Conservation (phyloP, 345 rosid species). For the Hibiscus syriacus region DNA sequence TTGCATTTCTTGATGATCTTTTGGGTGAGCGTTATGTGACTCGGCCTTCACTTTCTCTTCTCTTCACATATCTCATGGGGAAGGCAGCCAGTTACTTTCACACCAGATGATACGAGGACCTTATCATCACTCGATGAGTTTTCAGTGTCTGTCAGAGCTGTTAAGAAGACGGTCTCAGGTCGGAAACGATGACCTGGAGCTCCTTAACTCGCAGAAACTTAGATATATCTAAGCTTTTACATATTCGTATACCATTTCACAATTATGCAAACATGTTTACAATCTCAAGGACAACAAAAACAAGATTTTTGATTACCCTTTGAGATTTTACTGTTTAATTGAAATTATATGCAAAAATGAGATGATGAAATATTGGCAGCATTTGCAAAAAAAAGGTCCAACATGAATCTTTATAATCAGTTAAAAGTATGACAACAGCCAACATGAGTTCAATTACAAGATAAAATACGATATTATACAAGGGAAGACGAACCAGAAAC, state of each 20-base stretch:
- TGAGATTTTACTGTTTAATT: neutral
- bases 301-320: neutral
- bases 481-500: neutral
- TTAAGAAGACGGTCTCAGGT: conserved; percentile 88
- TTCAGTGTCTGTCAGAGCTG: conserved; percentile 90
- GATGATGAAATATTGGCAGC: too few species aligned
- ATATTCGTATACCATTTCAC: neutral
- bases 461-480: conserved; percentile 15
- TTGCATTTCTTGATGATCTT: conserved; percentile 81
- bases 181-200: conserved; percentile 36
- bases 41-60: conserved; percentile 62
- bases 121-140: conserved; percentile 41
- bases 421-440: too few species aligned
- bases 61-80: conserved; percentile 69
- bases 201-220: neutral
- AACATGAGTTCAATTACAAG: too few species aligned
- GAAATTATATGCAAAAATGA: too few species aligned
- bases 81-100: conserved; percentile 95
- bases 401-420: too few species aligned
- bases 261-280: neutral
- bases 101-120: conserved; percentile 42
- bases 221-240: neutral
- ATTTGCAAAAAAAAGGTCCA: too few species aligned
- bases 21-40: conserved; percentile 61
- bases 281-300: neutral